A percentile compares a stretch with the other conserved stretches of the same genome.
Evolutionary conservation across 106 monocot genomes (phyloP).

Genomic region (Amphibolis antarctica): DNA sequence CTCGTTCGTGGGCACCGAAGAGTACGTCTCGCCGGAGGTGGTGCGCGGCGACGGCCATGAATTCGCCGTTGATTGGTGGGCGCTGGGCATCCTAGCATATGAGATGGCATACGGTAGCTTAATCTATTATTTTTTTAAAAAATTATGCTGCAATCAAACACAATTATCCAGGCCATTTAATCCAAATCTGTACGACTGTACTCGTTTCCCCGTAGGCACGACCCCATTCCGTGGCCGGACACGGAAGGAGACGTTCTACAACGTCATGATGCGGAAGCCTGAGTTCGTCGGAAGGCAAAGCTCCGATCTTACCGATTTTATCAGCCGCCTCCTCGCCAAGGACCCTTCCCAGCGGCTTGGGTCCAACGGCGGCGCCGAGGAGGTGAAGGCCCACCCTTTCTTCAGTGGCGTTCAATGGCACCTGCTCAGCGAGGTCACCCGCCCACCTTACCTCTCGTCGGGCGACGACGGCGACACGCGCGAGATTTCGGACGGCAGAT

Average conservation of each 20-base stretch:
- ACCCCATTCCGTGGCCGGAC: conserved; percentile 73
- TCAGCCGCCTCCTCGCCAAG: conserved; percentile 46
- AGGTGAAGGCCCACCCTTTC: conserved; percentile 68
- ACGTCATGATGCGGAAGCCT: conserved; percentile 41
- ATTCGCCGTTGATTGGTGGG: conserved; percentile 93
- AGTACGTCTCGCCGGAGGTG: conserved; percentile 93
- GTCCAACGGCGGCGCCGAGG: conserved; percentile 47
- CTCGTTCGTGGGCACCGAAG: conserved; percentile 94
- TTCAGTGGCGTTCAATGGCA: conserved; percentile 85
- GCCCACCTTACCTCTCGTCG: conserved; percentile 56
- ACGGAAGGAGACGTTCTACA: conserved; percentile 83
- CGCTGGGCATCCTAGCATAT: conserved; percentile 63
- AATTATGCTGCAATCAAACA: no score
- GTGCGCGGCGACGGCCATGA: conserved; percentile 75
- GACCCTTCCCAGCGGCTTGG: conserved; percentile 54
- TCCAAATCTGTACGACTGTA: no score
- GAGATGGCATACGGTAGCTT: conserved; percentile 95
- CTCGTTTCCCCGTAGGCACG: background rate
- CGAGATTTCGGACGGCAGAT: background rate
- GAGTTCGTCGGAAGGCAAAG: conserved; percentile 48
- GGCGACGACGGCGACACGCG: conserved; percentile 13
- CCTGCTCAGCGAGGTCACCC: conserved; percentile 34
- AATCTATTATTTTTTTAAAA: no score
- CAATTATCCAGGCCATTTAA: no score
- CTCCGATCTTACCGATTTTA: conserved; percentile 54